Evolutionary conservation across 2,329 filamentous ascomycete species (phyloP).

Genomic region (Colletotrichum sp.): DNA sequence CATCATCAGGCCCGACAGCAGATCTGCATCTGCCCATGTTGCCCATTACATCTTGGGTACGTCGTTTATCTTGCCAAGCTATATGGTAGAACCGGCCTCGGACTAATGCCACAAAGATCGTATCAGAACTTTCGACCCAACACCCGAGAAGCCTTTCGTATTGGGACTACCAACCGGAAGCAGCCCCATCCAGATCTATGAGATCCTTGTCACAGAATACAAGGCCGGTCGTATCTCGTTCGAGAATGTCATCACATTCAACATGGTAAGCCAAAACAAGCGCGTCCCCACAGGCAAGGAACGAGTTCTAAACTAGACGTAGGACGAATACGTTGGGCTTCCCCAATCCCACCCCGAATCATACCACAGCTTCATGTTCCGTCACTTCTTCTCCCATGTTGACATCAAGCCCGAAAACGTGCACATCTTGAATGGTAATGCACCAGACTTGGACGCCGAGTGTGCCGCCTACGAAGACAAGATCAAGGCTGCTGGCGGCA

Average conservation of each 20-base stretch:
- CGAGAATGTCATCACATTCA: slow-evolving; percentile 79
- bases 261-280: slow-evolving; percentile 57
- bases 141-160: slow-evolving; percentile 25
- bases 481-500: slow-evolving; percentile 72
- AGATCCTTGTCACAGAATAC: slow-evolving; percentile 67
- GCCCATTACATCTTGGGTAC: slow-evolving; percentile 77
- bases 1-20: slow-evolving; percentile 71
- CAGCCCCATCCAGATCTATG: slow-evolving; percentile 32
- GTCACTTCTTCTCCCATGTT: slow-evolving; percentile 78
- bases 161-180: slow-evolving; percentile 28
- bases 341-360: slow-evolving; percentile 77
- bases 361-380: slow-evolving; percentile 86
- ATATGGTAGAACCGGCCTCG: neutral
- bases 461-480: slow-evolving; percentile 76
- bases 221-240: slow-evolving; percentile 50
- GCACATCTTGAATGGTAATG: slow-evolving; percentile 78
- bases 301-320: neutral
- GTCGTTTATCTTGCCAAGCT: rapidly evolving
- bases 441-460: slow-evolving; percentile 70
- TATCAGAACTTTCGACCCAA: slow-evolving; percentile 24
- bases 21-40: slow-evolving; percentile 69
- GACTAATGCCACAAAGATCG: slow-evolving; percentile 44
- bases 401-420: slow-evolving; percentile 73
- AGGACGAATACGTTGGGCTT: slow-evolving; percentile 77
- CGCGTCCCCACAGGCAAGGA: no score